Base-by-base conservation (phyloP, 768 basidiomycete species). In the Hericium erinaceus region DNA sequence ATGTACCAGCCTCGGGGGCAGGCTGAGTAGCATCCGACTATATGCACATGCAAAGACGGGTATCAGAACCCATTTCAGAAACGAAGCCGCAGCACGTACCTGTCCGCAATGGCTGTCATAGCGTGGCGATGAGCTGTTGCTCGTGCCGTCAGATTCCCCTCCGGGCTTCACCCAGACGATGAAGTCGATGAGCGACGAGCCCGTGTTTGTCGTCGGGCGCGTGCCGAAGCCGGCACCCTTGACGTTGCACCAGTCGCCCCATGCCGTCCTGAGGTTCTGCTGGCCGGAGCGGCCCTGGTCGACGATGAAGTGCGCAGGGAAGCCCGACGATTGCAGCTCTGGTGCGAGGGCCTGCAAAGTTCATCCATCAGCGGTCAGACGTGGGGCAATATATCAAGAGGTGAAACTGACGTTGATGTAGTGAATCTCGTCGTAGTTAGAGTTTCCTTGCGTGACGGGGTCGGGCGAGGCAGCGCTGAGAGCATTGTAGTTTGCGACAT, bases 241-340 rank as follows among this genome's bases (percentile, higher is more conserved):
- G 66, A 85, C 79, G 67, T 85, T 85, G 76, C 83, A 83, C 69
- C 70, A 85, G 71, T 84, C 79, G 62, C 82, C 83, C 82, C 83
- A 84, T 60, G 72, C 67, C 24, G 74, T 66, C 54, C 83, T 80
- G 69, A 84, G 73, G 72, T 81, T 78, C 72, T 84, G 82, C 18
- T 75, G 73, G 67, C 83, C 83, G 40, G 81, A 78, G 58, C 83
- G 82, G 57, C 80, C 79, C 73, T 84, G 82, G 70, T 84, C 84
- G 57, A 84, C 82, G 67, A 84, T 80, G 73, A 84, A 84, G 64
- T 80, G 75, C 39, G 81, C 80, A 52, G 76, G 75, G 77, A 80
- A 84, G 58, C 79, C 80, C 26, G 62, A 57, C 9, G 67, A 65
- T 12, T 66, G 60, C 53, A 84, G 73, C 48, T 69, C 53, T 26